phyloP scores from a whole-genome alignment of 176 grass and related monocot species.

The Eragrostis curvula region DNA sequence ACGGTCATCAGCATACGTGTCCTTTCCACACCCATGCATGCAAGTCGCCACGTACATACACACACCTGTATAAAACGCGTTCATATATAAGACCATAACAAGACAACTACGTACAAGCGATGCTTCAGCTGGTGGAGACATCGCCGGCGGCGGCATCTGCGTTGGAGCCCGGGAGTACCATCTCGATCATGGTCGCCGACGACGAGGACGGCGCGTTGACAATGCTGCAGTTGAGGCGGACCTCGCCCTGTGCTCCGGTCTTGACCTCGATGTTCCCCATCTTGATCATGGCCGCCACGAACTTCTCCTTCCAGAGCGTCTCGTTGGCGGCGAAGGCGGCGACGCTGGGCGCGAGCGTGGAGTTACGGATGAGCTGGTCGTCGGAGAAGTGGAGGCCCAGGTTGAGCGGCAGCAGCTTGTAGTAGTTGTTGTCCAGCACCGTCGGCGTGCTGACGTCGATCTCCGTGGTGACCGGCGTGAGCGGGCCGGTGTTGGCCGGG shows the following conservation, averaged over 20 bases:
- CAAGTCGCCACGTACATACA: too few relatives aligned
- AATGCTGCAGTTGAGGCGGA: constrained; percentile 60
- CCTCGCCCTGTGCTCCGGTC: constrained; percentile 36
- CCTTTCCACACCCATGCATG: too few relatives aligned
- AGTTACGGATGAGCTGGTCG: constrained; percentile 56
- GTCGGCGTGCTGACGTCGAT: constrained; percentile 66
- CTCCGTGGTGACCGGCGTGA: constrained; percentile 41
- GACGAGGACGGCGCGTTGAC: constrained; percentile 20
- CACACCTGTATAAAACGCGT: too few relatives aligned
- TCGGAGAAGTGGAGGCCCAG: constrained; percentile 63
- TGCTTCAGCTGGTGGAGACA: constrained; percentile 1
- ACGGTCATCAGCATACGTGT: too few relatives aligned
- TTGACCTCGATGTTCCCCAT: constrained; percentile 49
- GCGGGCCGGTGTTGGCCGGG: constrained; percentile 28
- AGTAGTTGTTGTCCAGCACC: constrained; percentile 77
- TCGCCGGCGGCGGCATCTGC: not conserved
- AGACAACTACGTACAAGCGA: too few relatives aligned
- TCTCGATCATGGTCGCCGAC: constrained; percentile 3
- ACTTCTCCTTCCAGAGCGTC: constrained; percentile 48
- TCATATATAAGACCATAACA: too few relatives aligned
- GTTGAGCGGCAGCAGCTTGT: constrained; percentile 58
- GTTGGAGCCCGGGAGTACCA: not conserved
- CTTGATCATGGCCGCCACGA: constrained; percentile 61
- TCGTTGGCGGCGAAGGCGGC: constrained; percentile 35
- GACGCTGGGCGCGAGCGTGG: constrained; percentile 21